Base-by-base conservation (phyloP, 140 eudicot genomes). In the Stevia rebaudiana region DNA sequence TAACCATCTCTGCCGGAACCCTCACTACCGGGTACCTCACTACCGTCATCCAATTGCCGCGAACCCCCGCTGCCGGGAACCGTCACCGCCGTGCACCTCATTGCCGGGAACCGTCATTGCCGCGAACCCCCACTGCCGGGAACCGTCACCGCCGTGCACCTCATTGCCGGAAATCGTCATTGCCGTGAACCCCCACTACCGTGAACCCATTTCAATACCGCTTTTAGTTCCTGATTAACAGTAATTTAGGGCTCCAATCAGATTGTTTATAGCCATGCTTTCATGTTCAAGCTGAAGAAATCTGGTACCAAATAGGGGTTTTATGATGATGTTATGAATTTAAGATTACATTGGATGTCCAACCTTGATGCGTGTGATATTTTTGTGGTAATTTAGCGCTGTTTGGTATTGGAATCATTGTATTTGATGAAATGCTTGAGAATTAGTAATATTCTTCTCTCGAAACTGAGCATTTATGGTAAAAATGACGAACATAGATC, bases 191-290 rank as follows among this genome's bases (percentile, higher is more conserved):
- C n/a, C n/a, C n/a, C n/a, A n/a, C n/a, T n/a, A n/a, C n/a, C n/a
- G n/a, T n/a, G n/a, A 35, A 44, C 43, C 36, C 8, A 23, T 15
- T 60, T 0, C 30, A 61, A 8, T 18, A 61, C 35, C 22, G 43
- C 64, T 52, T 46, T 30, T 52, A 31, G 49, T 72, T 56, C 48
- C 65, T 43, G 23, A 42, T 22, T 2, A 55, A 54, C 16, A 35
- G 53, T 60, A 46, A 73, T 43, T 23, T 65, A 65, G 68, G 78
- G 78, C 73, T 56, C 41, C 30, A 67, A 65, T 65, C 23, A 11
- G 12, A 49, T 47, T 47, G 2, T 35, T 8, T 41, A 58, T 57
- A 69, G 40, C 49, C 28, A 44, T 21, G 17, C 35, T 37, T 35
- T 44, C 19, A 57, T 58, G 13, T 19, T 33, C 19, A 48, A 58